Percentiles rank a stretch among this genome's conserved stretches.
These are phyloP conservation scores for Lentinula edodes DNA, from an alignment of 768 basidiomycete species.

Conservation along the genomic window DNA sequence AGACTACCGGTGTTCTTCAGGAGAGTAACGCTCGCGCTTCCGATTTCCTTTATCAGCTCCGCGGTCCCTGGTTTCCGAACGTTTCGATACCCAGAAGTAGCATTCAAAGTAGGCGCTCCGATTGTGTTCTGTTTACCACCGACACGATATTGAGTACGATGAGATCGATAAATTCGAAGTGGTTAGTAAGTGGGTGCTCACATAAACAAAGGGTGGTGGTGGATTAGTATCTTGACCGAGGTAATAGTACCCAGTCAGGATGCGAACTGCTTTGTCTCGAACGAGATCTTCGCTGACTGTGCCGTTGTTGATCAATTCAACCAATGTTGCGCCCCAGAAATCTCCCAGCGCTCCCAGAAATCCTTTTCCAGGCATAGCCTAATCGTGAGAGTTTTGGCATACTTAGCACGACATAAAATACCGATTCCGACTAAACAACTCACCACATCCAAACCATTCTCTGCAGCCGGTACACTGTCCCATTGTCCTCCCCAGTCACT, in stretches of 20 bases:
- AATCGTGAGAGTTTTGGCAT: neutral
- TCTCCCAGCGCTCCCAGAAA: neutral
- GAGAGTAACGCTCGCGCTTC: constrained; percentile 36
- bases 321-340: constrained; percentile 21
- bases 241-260: constrained; percentile 38
- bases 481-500: constrained; percentile 39
- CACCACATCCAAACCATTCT: constrained; percentile 13
- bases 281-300: constrained; percentile 39
- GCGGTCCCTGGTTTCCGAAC: constrained; percentile 8
- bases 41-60: constrained; percentile 34
- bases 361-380: constrained; percentile 8
- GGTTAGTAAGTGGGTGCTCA: neutral
- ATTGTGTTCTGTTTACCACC: neutral
- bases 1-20: constrained; percentile 32
- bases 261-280: constrained; percentile 56
- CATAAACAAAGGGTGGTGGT: neutral
- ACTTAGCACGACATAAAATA: neutral
- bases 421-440: neutral
- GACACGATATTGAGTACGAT: neutral
- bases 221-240: constrained; percentile 17
- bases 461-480: constrained; percentile 5
- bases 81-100: neutral
- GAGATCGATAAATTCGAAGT: neutral
- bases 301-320: constrained; percentile 37
- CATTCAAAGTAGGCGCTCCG: neutral